These are phyloP conservation scores for Salix exigua DNA, from an alignment of 345 rosid genomes.

Conservation along the genomic window DNA sequence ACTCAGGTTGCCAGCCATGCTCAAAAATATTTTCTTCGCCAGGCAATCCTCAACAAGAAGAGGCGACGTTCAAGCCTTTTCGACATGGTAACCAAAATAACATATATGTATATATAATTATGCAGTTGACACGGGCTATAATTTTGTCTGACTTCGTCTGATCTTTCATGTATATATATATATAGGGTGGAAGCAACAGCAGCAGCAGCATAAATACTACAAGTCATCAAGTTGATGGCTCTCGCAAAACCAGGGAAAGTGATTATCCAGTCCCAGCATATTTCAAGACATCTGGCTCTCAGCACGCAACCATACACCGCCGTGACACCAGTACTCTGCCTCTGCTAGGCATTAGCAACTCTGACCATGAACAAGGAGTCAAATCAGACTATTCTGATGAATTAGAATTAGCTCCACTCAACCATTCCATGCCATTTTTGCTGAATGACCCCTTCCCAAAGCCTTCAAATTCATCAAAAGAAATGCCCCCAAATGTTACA, in stretches of 20 bases:
- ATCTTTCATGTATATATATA: slow-evolving; percentile 4
- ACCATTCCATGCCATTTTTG: not conserved
- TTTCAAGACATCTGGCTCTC: not conserved
- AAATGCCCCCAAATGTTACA: slow-evolving; percentile 3
- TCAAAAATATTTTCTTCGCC: slow-evolving; percentile 65
- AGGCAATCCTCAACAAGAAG: slow-evolving; percentile 41
- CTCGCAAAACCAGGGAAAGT: not conserved
- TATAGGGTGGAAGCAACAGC: slow-evolving; percentile 22
- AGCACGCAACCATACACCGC: not conserved
- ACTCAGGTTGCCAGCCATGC: slow-evolving; percentile 81
- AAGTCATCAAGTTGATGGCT: slow-evolving; percentile 2
- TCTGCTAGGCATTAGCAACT: slow-evolving; percentile 5
- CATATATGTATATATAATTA: not conserved
- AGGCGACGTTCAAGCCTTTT: slow-evolving; percentile 64
- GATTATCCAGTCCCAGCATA: not conserved
- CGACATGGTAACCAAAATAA: slow-evolving; percentile 38
- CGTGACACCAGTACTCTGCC: not conserved
- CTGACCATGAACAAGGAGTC: not conserved
- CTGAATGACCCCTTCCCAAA: slow-evolving; percentile 4
- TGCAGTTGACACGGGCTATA: not conserved
- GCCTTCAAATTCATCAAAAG: slow-evolving; percentile 17
- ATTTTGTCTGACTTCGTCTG: not conserved
- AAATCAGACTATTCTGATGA: not conserved
- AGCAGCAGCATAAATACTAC: not conserved
- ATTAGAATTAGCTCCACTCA: not conserved